These are phyloP conservation scores for Clonostachys solani DNA, from an alignment of 2,329 filamentous ascomycete species.

Conservation along the genomic window DNA sequence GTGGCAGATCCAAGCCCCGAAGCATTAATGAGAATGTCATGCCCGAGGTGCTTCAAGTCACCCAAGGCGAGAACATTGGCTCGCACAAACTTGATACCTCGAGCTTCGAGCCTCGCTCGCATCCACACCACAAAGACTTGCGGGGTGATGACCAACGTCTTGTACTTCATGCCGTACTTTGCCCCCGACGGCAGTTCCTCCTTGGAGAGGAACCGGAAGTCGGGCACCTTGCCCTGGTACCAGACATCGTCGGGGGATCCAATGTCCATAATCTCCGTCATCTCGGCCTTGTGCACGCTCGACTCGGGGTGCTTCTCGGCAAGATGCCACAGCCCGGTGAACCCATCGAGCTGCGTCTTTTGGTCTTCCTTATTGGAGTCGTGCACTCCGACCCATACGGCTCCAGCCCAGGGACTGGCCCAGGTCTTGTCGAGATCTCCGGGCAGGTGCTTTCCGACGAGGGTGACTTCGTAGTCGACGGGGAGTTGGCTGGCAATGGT, in stretches of 20 bases:
- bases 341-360: conserved; percentile 16
- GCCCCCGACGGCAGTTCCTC: neutral
- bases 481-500: conserved; percentile 17
- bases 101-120: conserved; percentile 1
- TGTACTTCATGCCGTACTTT: neutral
- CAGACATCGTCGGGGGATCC: conserved; percentile 3
- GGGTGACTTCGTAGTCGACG: conserved; percentile 16
- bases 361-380: conserved; percentile 1
- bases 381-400: conserved; percentile 16
- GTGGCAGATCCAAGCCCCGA: conserved; percentile 3
- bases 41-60: conserved; percentile 5
- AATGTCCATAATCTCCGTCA: conserved; percentile 6
- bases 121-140: conserved; percentile 6
- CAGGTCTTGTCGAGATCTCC: conserved; percentile 18
- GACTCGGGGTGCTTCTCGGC: conserved; percentile 5
- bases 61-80: conserved; percentile 2
- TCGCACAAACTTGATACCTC: conserved; percentile 5
- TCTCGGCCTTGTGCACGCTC: neutral
- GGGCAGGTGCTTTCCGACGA: conserved; percentile 21
- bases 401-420: conserved; percentile 25
- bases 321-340: conserved; percentile 2
- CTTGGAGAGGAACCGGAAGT: neutral
- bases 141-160: conserved; percentile 2
- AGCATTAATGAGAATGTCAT: conserved; percentile 9
- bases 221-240: conserved; percentile 4